Evolutionary conservation across 257 asterid species (phyloP).

Genomic region (Striga asiatica): DNA sequence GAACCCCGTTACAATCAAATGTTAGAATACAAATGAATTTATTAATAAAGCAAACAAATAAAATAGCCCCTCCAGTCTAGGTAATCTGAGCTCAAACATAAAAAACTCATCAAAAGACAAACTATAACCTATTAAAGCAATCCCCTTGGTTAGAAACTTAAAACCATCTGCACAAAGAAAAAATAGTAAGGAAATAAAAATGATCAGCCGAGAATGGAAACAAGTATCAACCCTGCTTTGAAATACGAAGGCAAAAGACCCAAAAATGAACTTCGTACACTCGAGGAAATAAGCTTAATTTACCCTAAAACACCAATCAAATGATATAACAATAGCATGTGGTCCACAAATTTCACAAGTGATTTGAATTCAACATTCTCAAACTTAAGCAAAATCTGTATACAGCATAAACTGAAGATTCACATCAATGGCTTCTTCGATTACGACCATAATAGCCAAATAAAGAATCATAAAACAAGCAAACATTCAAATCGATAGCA

Average conservation of each 20-base stretch:
- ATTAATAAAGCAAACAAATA: background rate
- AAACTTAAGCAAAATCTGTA: background rate
- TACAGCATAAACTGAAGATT: background rate
- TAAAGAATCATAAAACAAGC: background rate
- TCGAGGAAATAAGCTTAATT: background rate
- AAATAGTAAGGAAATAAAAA: no score
- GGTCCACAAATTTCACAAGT: background rate
- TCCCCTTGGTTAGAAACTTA: no score
- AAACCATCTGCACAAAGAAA: background rate
- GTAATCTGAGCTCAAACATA: background rate
- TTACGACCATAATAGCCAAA: background rate
- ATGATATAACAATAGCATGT: background rate
- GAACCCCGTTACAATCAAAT: conserved; percentile 8
- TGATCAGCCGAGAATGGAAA: no score
- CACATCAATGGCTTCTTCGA: background rate
- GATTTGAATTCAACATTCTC: background rate
- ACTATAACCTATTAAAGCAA: no score
- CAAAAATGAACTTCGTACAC: no score
- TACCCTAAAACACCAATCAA: background rate
- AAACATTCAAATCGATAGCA: background rate
- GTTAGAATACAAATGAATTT: background rate
- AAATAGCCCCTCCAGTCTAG: background rate
- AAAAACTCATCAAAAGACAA: background rate
- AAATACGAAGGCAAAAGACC: background rate
- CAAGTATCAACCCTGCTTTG: no score